These are phyloP conservation scores for Sicyos baderoa DNA, from an alignment of 306 rosid species.

Conservation along the genomic window DNA sequence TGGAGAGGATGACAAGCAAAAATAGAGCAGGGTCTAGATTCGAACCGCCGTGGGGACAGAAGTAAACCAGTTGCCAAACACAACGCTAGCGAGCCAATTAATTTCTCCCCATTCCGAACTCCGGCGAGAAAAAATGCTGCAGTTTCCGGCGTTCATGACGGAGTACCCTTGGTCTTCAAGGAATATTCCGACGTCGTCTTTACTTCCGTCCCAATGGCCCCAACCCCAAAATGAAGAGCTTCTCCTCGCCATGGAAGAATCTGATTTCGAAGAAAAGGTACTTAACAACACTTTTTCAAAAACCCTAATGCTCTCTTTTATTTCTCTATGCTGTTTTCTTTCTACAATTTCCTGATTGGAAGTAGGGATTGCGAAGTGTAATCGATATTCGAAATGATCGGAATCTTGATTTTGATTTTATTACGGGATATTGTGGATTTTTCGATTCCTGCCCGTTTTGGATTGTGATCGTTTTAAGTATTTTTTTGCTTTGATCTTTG, in stretches of 20 bases:
- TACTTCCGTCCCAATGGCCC: conserved; percentile 86
- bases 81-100: not conserved
- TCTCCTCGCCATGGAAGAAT: conserved; percentile 82
- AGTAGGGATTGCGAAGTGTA: not conserved
- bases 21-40: not conserved
- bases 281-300: not conserved
- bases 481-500: not conserved
- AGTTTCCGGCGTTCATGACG: conserved; percentile 88
- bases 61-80: not conserved
- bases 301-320: not conserved
- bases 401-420: not conserved
- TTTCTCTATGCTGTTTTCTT: not conserved
- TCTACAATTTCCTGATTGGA: not conserved
- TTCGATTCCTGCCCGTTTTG: not conserved
- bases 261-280: conserved; percentile 86
- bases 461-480: not conserved
- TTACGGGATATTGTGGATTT: not conserved
- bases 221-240: conserved; percentile 86
- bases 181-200: conserved; percentile 72
- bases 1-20: not conserved
- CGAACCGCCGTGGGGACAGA: not conserved
- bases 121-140: conserved; percentile 45
- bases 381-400: not conserved
- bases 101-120: not conserved
- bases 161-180: conserved; percentile 69